Evolutionary conservation across 1,284 basidiomycete genomes (phyloP).

Genomic region (Lignosus rhinocerotis): DNA sequence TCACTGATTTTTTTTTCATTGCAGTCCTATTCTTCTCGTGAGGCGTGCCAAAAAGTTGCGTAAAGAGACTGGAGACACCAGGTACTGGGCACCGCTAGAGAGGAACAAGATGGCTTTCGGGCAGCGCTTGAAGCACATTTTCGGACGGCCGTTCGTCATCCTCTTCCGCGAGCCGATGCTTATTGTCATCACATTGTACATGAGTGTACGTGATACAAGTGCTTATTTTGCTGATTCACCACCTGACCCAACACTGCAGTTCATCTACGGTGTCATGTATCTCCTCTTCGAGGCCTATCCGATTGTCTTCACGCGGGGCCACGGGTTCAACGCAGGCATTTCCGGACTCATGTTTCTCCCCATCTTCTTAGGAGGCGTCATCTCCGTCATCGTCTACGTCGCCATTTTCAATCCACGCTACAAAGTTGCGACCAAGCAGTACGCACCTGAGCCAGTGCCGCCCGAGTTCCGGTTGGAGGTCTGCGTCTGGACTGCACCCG

Average conservation of each 20-base stretch:
- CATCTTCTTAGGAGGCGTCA: slow-evolving; percentile 40
- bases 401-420: slow-evolving; percentile 37
- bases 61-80: slow-evolving; percentile 53
- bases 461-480: slow-evolving; percentile 50
- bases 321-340: slow-evolving; percentile 42
- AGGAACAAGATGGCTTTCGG: slow-evolving; percentile 35
- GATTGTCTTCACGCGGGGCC: slow-evolving; percentile 34
- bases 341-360: slow-evolving; percentile 48
- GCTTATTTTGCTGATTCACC: background rate
- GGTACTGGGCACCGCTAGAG: slow-evolving; percentile 49
- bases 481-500: slow-evolving; percentile 41
- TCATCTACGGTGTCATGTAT: slow-evolving; percentile 48
- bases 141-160: slow-evolving; percentile 44
- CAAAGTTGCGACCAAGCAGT: slow-evolving; percentile 31
- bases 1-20: background rate
- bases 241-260: slow-evolving; percentile 19
- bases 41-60: slow-evolving; percentile 35
- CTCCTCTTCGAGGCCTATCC: slow-evolving; percentile 40
- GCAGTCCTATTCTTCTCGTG: slow-evolving; percentile 48
- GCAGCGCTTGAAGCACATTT: slow-evolving; percentile 33
- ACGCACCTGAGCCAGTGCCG: slow-evolving; percentile 40
- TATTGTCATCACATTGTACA: slow-evolving; percentile 46
- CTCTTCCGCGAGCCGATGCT: slow-evolving; percentile 48
- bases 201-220: slow-evolving; percentile 35
- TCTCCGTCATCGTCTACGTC: slow-evolving; percentile 29